Percentiles rank a stretch among this genome's conserved stretches.
Conservation (phyloP, 2,329 filamentous ascomycete genomes). For the Didymella pomorum region DNA sequence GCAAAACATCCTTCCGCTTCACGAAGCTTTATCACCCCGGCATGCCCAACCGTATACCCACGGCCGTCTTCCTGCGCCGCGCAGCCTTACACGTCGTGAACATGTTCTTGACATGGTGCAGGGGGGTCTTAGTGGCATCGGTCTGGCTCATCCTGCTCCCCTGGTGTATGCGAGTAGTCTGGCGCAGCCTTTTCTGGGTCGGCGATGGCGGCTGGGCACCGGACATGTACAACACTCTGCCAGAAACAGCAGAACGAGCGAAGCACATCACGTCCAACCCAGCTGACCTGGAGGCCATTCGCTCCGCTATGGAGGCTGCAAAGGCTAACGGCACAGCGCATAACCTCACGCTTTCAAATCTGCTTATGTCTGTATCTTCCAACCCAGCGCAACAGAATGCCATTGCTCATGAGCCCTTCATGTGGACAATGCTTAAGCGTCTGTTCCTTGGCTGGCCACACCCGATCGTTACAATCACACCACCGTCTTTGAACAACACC, state of each 20-base stretch:
- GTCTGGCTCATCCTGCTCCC: conserved; percentile 92
- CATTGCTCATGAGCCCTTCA: conserved; percentile 53
- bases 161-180: conserved; percentile 88
- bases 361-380: conserved; percentile 50
- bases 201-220: conserved; percentile 76
- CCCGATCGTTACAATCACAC: conserved; percentile 36
- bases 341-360: conserved; percentile 36
- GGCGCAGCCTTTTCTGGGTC: conserved; percentile 94
- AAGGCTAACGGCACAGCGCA: conserved; percentile 29
- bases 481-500: conserved; percentile 33
- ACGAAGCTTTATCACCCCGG: conserved; percentile 95
- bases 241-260: conserved; percentile 11
- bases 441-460: conserved; percentile 47
- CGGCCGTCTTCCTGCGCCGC: conserved; percentile 80
- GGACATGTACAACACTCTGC: conserved; percentile 45
- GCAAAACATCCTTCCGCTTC: conserved; percentile 97
- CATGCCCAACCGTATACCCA: conserved; percentile 87
- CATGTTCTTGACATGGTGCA: conserved; percentile 78
- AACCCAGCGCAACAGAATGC: conserved; percentile 50
- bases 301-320: conserved; percentile 31
- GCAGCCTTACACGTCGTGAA: conserved; percentile 75
- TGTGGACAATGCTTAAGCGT: conserved; percentile 58
- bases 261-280: conserved; percentile 9
- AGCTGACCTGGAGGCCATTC: conserved; percentile 30
- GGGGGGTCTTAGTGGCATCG: conserved; percentile 77